These are phyloP conservation scores for Chalaropsis ovoidea DNA, from an alignment of 2,329 filamentous ascomycete genomes.

Conservation along the genomic window DNA sequence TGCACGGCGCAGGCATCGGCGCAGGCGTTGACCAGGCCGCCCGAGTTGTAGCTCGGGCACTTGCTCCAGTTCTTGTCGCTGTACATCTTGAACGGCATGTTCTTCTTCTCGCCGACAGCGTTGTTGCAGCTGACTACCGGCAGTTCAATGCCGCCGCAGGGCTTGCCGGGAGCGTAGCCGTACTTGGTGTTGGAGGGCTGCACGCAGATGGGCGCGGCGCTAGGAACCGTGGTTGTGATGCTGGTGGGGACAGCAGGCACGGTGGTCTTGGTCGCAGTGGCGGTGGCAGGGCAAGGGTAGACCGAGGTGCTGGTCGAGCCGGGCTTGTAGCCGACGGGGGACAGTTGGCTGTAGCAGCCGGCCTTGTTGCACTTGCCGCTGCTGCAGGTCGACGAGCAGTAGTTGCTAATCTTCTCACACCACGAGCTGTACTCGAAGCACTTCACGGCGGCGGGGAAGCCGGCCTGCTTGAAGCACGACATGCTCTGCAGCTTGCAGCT, in stretches of 20 bases:
- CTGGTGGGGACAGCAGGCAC: conserved; percentile 30
- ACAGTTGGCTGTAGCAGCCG: conserved; percentile 37
- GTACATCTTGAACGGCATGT: conserved; percentile 46
- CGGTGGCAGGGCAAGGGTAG: conserved; percentile 30
- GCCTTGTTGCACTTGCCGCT: conserved; percentile 36
- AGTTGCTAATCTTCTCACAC: conserved; percentile 39
- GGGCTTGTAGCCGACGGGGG: conserved; percentile 33
- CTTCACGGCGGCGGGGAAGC: conserved; percentile 40
- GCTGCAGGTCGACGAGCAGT: conserved; percentile 36
- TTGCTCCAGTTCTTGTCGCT: conserved; percentile 35
- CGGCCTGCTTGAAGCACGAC: conserved; percentile 44
- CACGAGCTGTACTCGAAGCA: conserved; percentile 44
- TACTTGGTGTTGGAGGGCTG: conserved; percentile 47
- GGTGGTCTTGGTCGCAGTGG: conserved; percentile 30
- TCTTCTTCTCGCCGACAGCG: conserved; percentile 35
- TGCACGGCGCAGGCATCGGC: conserved; percentile 45
- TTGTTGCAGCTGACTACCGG: conserved; percentile 49
- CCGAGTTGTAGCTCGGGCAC: conserved; percentile 38
- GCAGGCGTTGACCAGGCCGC: conserved; percentile 37
- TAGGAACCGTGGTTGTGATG: conserved; percentile 32
- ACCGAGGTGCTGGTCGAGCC: conserved; percentile 33
- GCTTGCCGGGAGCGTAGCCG: conserved; percentile 56
- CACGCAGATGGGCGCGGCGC: conserved; percentile 44
- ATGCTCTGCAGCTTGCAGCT: conserved; percentile 40
- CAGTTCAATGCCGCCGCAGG: conserved; percentile 43